Conservation (phyloP, 306 rosid species). For the Rosa lucieae region DNA sequence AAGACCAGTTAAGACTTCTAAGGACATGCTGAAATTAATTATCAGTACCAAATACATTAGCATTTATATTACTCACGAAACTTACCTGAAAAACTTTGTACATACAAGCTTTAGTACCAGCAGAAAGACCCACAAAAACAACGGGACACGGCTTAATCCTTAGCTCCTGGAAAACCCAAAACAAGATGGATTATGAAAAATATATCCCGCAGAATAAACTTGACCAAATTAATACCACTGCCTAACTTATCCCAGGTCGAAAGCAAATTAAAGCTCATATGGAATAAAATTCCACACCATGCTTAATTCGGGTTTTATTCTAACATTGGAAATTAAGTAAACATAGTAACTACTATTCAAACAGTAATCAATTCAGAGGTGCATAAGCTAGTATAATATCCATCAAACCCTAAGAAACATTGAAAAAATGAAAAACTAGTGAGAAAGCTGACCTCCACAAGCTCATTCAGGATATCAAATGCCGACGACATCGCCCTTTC, state of each 20-base stretch:
- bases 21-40: constrained; percentile 19
- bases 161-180: constrained; percentile 64
- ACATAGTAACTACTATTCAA: not conserved
- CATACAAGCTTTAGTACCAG: constrained; percentile 88
- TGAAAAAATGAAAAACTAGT: constrained; percentile 9
- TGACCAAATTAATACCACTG: not conserved
- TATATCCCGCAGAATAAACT: constrained; percentile 12
- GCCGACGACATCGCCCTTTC: constrained; percentile 78
- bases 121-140: constrained; percentile 80
- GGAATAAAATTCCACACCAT: not conserved
- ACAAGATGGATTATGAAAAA: constrained; percentile 1
- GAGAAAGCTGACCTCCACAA: constrained; percentile 66
- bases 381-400: constrained; percentile 13
- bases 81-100: constrained; percentile 81
- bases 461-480: constrained; percentile 74
- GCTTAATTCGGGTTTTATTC: not conserved
- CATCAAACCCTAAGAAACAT: constrained; percentile 24
- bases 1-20: constrained; percentile 16
- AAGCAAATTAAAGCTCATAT: not conserved
- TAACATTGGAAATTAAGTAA: not conserved
- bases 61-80: not conserved
- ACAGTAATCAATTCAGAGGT: constrained; percentile 4
- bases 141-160: constrained; percentile 66
- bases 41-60: constrained; percentile 12
- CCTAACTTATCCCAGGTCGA: not conserved